phyloP scores from a whole-genome alignment of 208 protist genomes.

The Trypanosoma cruzi region DNA sequence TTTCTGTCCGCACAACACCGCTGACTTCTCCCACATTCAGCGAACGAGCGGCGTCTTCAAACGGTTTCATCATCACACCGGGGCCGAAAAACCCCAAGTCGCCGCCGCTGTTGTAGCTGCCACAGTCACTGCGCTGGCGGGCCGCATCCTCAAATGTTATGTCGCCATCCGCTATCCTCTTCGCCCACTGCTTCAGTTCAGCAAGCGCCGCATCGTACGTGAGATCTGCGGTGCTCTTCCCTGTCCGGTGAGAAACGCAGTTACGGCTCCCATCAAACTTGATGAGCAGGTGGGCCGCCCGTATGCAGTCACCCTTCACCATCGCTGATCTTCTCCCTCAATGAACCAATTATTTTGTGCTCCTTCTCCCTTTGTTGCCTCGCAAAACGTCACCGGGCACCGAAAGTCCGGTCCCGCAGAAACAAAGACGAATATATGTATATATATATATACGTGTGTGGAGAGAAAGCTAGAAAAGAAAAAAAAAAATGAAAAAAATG shows the following conservation, averaged over 20 bases:
- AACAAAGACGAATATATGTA: not conserved
- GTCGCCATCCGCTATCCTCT: slow-evolving; percentile 63
- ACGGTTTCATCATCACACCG: slow-evolving; percentile 95
- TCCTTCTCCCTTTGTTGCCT: not conserved
- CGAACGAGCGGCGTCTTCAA: slow-evolving; percentile 87
- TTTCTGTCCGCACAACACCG: slow-evolving; percentile 86
- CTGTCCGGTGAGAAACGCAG: slow-evolving; percentile 86
- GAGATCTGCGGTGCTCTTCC: slow-evolving; percentile 52
- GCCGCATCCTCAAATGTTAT: slow-evolving; percentile 88
- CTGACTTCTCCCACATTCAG: slow-evolving; percentile 88
- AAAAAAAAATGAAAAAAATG: not conserved
- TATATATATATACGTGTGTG: not conserved
- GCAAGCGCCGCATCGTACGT: slow-evolving; percentile 69
- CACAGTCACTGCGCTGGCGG: slow-evolving; percentile 88
- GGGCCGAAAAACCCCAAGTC: slow-evolving; percentile 90
- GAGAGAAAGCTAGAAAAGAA: not conserved
- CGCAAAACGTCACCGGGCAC: no score
- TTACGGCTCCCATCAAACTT: slow-evolving; percentile 92
- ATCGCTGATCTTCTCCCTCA: slow-evolving; percentile 1
- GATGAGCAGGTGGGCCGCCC: slow-evolving; percentile 86
- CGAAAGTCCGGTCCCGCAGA: not conserved
- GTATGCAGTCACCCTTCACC: slow-evolving; percentile 30
- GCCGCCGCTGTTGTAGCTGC: slow-evolving; percentile 74
- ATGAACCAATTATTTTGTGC: slow-evolving; percentile 4
- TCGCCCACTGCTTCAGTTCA: slow-evolving; percentile 77